A percentile compares a stretch with the other conserved stretches of the same genome.
These are phyloP conservation scores for Psilocybe cubensis DNA, from an alignment of 768 basidiomycete species.

Conservation along the genomic window DNA sequence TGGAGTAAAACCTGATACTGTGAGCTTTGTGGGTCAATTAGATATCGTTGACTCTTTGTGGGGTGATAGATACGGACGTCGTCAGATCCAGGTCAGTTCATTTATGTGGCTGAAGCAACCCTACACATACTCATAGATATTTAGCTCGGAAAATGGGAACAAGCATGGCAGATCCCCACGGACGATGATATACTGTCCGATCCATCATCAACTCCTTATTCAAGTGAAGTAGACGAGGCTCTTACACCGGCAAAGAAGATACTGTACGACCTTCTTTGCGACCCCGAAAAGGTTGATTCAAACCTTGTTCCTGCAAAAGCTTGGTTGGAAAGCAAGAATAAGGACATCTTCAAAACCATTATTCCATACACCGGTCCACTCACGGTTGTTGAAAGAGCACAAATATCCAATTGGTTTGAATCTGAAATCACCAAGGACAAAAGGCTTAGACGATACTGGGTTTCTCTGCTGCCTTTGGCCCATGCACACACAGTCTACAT, in stretches of 20 bases:
- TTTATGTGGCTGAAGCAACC: no score
- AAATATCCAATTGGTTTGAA: slow-evolving; percentile 28
- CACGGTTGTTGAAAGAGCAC: slow-evolving; percentile 20
- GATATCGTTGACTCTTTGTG: slow-evolving; percentile 24
- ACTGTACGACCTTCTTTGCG: slow-evolving; percentile 10
- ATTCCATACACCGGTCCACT: slow-evolving; percentile 20
- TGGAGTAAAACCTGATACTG: neutral
- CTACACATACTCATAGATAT: no score
- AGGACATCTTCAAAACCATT: slow-evolving; percentile 2
- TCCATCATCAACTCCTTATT: slow-evolving; percentile 19
- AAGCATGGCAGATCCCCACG: slow-evolving; percentile 18
- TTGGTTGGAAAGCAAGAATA: slow-evolving; percentile 15
- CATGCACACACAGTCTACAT: slow-evolving; percentile 20
- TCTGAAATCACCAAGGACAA: slow-evolving; percentile 10
- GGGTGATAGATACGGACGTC: slow-evolving; percentile 6
- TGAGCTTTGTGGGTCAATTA: neutral
- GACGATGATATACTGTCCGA: slow-evolving; percentile 29
- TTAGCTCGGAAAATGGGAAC: slow-evolving; percentile 28
- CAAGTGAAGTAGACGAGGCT: slow-evolving; percentile 13
- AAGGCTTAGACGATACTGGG: slow-evolving; percentile 7
- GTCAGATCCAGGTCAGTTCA: slow-evolving; percentile 14
- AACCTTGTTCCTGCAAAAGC: slow-evolving; percentile 17
- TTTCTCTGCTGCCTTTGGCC: slow-evolving; percentile 10
- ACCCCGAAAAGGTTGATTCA: slow-evolving; percentile 2
- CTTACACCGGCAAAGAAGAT: slow-evolving; percentile 10